A percentile compares a stretch with the other conserved stretches of the same genome.
Evolutionary conservation across 2,329 filamentous ascomycete species (phyloP).

Genomic region (Claviceps maximensis): DNA sequence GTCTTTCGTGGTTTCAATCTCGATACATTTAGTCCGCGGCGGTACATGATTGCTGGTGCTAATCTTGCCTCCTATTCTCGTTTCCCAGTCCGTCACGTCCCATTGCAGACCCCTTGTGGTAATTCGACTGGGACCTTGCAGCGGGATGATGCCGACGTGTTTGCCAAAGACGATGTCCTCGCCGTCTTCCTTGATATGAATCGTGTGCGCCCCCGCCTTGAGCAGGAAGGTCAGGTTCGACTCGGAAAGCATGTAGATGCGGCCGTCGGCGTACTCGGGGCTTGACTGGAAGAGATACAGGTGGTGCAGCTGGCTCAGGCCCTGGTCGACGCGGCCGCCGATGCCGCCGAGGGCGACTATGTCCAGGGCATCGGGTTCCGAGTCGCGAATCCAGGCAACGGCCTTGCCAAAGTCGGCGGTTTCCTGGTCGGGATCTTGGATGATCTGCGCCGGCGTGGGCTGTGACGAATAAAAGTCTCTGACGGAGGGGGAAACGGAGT

Average conservation of each 20-base stretch:
- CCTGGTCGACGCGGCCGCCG: constrained; percentile 85
- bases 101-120: constrained; percentile 73
- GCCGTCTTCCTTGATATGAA: constrained; percentile 46
- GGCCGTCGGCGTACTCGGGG: constrained; percentile 34
- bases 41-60: constrained; percentile 72
- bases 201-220: constrained; percentile 51
- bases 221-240: constrained; percentile 74
- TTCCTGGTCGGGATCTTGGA: constrained; percentile 67
- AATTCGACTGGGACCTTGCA: constrained; percentile 68
- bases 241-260: constrained; percentile 68
- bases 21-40: constrained; percentile 43
- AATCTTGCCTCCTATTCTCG: constrained; percentile 56
- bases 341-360: constrained; percentile 77
- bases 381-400: constrained; percentile 42
- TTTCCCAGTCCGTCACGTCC: constrained; percentile 77
- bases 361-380: constrained; percentile 30
- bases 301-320: constrained; percentile 77
- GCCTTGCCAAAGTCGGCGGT: constrained; percentile 88
- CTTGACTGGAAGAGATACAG: constrained; percentile 52
- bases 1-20: constrained; percentile 47
- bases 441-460: constrained; percentile 39
- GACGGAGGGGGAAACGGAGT: constrained; percentile 58
- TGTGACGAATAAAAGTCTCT: constrained; percentile 52
- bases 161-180: constrained; percentile 49
- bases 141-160: constrained; percentile 74